These are phyloP conservation scores for Helotiales sp. DNA, from an alignment of 2,329 filamentous ascomycete species.

Conservation along the genomic window DNA sequence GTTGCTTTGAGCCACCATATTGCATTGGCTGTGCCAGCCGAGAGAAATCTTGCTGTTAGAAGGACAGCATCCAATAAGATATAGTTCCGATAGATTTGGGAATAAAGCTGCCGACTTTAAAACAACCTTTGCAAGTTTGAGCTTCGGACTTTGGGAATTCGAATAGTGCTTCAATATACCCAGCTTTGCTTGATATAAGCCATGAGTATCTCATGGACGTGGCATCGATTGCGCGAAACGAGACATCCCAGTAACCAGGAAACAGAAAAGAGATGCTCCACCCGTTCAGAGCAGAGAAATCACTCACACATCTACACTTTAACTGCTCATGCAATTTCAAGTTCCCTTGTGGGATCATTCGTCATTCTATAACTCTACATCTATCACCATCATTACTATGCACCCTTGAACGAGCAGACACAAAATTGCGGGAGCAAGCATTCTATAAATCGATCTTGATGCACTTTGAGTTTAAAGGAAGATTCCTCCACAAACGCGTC, in stretches of 20 bases:
- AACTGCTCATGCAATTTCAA: no score
- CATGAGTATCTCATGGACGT: no score
- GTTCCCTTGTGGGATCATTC: background rate
- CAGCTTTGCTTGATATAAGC: no score
- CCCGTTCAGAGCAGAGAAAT: no score
- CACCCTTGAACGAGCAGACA: slow-evolving; percentile 7
- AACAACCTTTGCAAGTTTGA: no score
- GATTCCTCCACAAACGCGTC: slow-evolving; percentile 16
- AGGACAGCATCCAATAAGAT: slow-evolving; percentile 21
- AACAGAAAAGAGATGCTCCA: no score
- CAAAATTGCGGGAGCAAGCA: slow-evolving; percentile 20
- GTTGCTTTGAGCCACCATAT: slow-evolving; percentile 70
- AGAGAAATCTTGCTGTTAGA: slow-evolving; percentile 53
- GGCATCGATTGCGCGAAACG: no score
- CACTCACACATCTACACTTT: no score
- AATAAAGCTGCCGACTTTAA: no score
- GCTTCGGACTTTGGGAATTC: no score
- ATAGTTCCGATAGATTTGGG: slow-evolving; percentile 3
- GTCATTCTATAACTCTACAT: slow-evolving; percentile 6
- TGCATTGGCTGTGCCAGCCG: slow-evolving; percentile 60
- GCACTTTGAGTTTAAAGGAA: slow-evolving; percentile 27
- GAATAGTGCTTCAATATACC: no score
- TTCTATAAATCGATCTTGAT: slow-evolving; percentile 19
- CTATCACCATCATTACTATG: background rate
- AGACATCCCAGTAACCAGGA: no score